Percentiles rank a stretch among this genome's conserved stretches.
These are phyloP conservation scores for Dryas octopetala DNA, from an alignment of 306 rosid species.

Conservation along the genomic window DNA sequence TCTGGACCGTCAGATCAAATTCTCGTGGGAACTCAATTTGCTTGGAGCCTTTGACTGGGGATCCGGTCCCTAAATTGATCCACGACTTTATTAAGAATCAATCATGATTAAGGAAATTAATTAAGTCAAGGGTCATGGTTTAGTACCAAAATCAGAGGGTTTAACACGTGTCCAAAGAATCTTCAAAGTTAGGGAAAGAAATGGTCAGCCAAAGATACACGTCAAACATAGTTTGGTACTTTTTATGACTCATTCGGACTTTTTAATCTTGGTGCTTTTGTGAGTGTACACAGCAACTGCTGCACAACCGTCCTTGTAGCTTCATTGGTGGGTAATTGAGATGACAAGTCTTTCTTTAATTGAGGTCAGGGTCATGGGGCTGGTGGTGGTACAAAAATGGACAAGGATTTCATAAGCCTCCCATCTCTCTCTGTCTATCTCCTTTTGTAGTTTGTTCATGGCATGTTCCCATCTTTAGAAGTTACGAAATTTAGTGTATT, in stretches of 20 bases:
- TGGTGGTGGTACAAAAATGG: neutral
- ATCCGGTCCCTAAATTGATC: neutral
- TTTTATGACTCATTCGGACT: neutral
- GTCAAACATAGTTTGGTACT: slow-evolving; percentile 26
- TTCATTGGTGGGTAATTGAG: slow-evolving; percentile 1
- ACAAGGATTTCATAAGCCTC: neutral
- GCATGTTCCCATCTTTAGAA: neutral
- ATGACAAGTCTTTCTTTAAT: neutral
- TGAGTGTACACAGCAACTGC: too few species aligned
- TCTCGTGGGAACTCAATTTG: neutral
- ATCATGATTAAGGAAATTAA: neutral
- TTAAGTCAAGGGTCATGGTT: slow-evolving; percentile 5
- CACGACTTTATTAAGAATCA: neutral
- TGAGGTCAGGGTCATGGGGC: neutral
- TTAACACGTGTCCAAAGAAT: slow-evolving; percentile 30
- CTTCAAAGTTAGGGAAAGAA: slow-evolving; percentile 14
- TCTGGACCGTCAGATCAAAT: slow-evolving; percentile 27
- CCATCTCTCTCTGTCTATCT: neutral
- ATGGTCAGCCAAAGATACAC: slow-evolving; percentile 26
- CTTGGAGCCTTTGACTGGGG: neutral
- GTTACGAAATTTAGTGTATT: neutral
- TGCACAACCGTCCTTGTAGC: neutral
- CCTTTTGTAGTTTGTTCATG: neutral
- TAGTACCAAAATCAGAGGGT: neutral
- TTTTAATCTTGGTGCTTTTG: neutral